Conservation (phyloP, 202 grass and related monocot species). For the Setaria italica region DNA sequence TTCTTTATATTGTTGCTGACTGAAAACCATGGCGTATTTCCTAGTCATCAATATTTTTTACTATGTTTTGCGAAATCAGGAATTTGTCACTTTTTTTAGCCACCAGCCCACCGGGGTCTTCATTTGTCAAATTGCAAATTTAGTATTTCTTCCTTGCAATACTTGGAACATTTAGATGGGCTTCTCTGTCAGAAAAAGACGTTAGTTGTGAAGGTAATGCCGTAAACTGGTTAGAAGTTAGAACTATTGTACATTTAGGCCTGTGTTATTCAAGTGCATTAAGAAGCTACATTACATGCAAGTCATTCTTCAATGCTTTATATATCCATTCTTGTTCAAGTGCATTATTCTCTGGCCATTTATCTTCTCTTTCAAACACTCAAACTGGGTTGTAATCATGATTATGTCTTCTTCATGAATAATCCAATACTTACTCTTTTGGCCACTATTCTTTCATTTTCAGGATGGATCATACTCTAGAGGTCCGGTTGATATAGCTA, state of each 20-base stretch:
- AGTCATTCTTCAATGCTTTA: conserved; percentile 28
- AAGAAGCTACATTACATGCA: not conserved
- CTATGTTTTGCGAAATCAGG: not conserved
- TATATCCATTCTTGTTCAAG: conserved; percentile 20
- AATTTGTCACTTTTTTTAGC: not conserved
- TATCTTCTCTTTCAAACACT: not conserved
- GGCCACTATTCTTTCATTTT: conserved; percentile 41
- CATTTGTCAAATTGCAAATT: conserved; percentile 13
- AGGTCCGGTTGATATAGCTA: conserved; percentile 81
- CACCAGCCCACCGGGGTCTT: not conserved
- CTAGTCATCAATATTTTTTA: conserved; percentile 12
- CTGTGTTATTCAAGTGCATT: not conserved
- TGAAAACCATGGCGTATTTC: conserved; percentile 5
- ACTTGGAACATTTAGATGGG: not conserved
- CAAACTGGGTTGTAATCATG: not conserved
- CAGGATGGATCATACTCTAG: conserved; percentile 99
- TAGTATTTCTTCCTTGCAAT: conserved; percentile 11
- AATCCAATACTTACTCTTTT: conserved; percentile 30
- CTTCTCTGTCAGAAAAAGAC: conserved; percentile 20
- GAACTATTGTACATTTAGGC: not conserved
- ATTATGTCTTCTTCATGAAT: conserved; percentile 23
- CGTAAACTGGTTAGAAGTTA: conserved; percentile 17
- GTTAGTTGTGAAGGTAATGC: conserved; percentile 9
- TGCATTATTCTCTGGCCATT: conserved; percentile 13
- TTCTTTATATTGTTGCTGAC: not conserved